Base-by-base conservation (phyloP, 2,329 filamentous ascomycete species). In the Apiospora malaysiana region DNA sequence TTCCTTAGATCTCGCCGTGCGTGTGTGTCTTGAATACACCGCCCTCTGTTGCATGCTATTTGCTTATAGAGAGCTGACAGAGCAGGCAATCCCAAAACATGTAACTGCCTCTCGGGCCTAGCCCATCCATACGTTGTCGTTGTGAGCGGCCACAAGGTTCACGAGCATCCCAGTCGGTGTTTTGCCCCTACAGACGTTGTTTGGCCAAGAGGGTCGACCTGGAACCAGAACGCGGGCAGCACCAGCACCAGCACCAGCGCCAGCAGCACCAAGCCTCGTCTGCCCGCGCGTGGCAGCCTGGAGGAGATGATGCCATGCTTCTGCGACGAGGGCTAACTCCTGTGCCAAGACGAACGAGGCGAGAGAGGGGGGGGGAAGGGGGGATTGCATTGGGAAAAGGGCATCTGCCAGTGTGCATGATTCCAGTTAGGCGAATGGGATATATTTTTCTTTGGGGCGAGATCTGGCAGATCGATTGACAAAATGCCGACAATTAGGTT, bases 401-500 rank as follows among this genome's bases (percentile, higher is more conserved):
- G 56, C 32, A 40, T 63, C 32, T 32, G 32, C 32, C 32, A 32
- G 3, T 21, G 21, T 63, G 56, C 56, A 63, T 63, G 56, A 40
- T 40, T 40, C 9, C 56, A 9, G 32, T 63, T 63, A 37, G 32
- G 27, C 18, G 40, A 16, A 37, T 63, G 18, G 27, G 51, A 63
- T 40, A 56, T 56, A 6, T 40, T 21, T 2, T 4, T 63, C 18
- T 63, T 51, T 10, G 46, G 49, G 49, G 27, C 12, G 51, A 40
- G 56, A 63, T 63, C 56, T 63, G 23, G 27, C 14, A 63, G 56
- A 63, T 63, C 32, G 56, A 63, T 40, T 56, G 32, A 63, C 21
- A 40, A 40, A 40, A 40, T 63, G 32, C 56, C 56, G 56, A n/a
- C 21, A 25, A 9, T 63, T 40, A 32, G 32, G 51, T 37, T 18